These are phyloP conservation scores for Russula dissimulans DNA, from an alignment of 768 basidiomycete genomes.

Conservation along the genomic window DNA sequence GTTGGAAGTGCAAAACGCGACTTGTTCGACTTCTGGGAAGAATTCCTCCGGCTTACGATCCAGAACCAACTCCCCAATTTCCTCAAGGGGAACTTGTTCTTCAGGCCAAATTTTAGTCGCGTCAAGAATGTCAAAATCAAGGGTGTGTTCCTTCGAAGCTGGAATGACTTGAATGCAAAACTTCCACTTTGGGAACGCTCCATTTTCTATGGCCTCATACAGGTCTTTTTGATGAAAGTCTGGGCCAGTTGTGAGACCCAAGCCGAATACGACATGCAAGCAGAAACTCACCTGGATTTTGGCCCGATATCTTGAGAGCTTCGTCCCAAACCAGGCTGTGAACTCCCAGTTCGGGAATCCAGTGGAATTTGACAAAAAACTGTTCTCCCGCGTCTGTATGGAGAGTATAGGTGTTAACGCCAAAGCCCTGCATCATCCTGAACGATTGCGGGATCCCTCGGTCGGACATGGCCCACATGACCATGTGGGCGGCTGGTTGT, in stretches of 20 bases:
- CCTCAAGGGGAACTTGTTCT: slow-evolving; percentile 65
- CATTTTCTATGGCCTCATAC: slow-evolving; percentile 69
- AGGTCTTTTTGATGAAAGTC: slow-evolving; percentile 78
- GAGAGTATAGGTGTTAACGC: slow-evolving; percentile 79
- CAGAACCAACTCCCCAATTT: slow-evolving; percentile 67
- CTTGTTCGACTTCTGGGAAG: slow-evolving; percentile 84
- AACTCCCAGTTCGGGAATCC: slow-evolving; percentile 71
- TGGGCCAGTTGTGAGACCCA: not conserved
- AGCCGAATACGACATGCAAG: not conserved
- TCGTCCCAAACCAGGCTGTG: slow-evolving; percentile 88
- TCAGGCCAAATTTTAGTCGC: slow-evolving; percentile 83
- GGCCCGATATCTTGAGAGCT: slow-evolving; percentile 69
- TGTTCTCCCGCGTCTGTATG: slow-evolving; percentile 57
- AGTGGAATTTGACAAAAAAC: slow-evolving; percentile 85
- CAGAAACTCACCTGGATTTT: slow-evolving; percentile 56
- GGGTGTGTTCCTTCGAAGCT: slow-evolving; percentile 65
- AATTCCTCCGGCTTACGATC: slow-evolving; percentile 60
- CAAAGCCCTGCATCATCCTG: slow-evolving; percentile 86
- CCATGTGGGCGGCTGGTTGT: slow-evolving; percentile 52
- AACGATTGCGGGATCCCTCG: slow-evolving; percentile 76
- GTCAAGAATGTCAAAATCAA: slow-evolving; percentile 83
- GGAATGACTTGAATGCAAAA: slow-evolving; percentile 68
- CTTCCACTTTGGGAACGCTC: slow-evolving; percentile 67
- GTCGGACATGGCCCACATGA: slow-evolving; percentile 83
- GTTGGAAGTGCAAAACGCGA: slow-evolving; percentile 71